phyloP scores from a whole-genome alignment of 2,329 filamentous ascomycete genomes.

The Emergomyces africanus region DNA sequence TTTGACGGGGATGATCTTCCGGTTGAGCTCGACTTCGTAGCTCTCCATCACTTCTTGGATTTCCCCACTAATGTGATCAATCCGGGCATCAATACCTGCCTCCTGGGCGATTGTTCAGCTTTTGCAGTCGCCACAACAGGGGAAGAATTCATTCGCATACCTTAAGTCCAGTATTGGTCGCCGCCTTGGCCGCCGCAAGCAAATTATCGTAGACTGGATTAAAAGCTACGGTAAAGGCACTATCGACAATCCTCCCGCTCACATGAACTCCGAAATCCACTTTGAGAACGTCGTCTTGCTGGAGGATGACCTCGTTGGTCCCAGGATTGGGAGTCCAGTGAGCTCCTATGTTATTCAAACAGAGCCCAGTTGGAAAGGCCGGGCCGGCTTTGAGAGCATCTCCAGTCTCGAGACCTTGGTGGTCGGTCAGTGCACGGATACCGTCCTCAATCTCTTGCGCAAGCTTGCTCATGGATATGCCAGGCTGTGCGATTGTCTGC shows the following conservation, averaged over 20 bases:
- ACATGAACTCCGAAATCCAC: conserved; percentile 74
- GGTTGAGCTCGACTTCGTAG: conserved; percentile 45
- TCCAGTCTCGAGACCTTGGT: conserved; percentile 40
- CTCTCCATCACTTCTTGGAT: conserved; percentile 52
- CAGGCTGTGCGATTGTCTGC: conserved; percentile 36
- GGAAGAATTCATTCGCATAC: conserved; percentile 15
- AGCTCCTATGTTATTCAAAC: conserved; percentile 41
- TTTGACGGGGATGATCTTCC: conserved; percentile 37
- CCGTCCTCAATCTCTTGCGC: conserved; percentile 43
- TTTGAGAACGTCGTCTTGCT: conserved; percentile 66
- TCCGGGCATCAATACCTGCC: conserved; percentile 43
- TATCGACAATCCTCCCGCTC: conserved; percentile 68
- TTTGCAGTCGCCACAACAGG: conserved; percentile 3
- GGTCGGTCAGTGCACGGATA: conserved; percentile 38
- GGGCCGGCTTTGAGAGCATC: conserved; percentile 39
- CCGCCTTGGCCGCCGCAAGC: conserved; percentile 58
- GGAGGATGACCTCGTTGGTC: conserved; percentile 55
- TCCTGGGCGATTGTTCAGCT: conserved; percentile 19
- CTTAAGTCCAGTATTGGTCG: conserved; percentile 50
- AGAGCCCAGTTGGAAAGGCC: conserved; percentile 45
- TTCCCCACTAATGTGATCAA: conserved; percentile 42
- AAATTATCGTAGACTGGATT: conserved; percentile 64
- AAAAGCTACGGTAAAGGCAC: conserved; percentile 66
- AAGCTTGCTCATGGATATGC: conserved; percentile 36
- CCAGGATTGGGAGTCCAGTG: conserved; percentile 47